Conservation (phyloP, 164 flowering plant genomes). For the Tetracentron sinense region DNA sequence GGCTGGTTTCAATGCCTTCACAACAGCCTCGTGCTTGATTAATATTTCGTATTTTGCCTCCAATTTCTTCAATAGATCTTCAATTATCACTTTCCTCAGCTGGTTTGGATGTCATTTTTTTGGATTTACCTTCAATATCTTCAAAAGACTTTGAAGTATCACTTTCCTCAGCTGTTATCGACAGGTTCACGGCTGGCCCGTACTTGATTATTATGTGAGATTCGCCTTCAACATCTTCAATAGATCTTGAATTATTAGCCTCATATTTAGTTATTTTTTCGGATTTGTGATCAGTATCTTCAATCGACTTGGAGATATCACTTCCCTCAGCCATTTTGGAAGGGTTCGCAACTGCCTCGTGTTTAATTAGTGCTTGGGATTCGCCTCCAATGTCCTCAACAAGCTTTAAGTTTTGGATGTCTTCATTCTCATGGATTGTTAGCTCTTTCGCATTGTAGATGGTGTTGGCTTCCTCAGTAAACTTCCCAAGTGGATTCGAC, state of each 20-base stretch:
- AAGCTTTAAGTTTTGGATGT: neutral
- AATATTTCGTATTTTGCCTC: neutral
- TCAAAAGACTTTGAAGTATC: too few species aligned
- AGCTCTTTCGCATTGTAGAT: neutral
- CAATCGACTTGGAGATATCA: neutral
- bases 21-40: neutral
- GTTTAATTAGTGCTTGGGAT: neutral
- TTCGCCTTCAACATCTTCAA: constrained; percentile 3
- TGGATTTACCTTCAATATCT: neutral
- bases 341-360: neutral
- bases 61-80: neutral
- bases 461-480: neutral
- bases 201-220: neutral
- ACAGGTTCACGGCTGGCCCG: too few species aligned
- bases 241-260: neutral
- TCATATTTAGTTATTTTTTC: neutral
- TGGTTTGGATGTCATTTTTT: too few species aligned
- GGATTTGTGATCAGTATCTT: neutral
- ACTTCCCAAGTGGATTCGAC: constrained; percentile 2
- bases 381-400: neutral
- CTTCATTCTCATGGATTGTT: neutral
- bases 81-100: too few species aligned
- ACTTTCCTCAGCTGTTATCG: neutral
- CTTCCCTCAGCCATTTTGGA: neutral
- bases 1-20: neutral